Evolutionary conservation across 2,329 filamentous ascomycete species (phyloP), one percentile per base, ranked within the genome.

Genomic region (Rhynchosporium secalis): DNA sequence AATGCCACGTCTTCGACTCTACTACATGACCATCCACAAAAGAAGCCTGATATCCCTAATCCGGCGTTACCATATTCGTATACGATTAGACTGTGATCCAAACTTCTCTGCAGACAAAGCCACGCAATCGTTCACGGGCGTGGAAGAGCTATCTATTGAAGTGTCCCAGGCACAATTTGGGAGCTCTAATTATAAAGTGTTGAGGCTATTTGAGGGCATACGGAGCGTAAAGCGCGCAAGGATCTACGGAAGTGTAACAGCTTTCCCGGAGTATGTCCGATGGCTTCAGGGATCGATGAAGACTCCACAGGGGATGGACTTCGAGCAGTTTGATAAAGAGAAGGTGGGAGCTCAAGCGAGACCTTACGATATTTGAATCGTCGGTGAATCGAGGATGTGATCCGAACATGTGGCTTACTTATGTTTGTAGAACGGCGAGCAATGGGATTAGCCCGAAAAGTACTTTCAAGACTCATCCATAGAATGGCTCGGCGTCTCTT

Each of bases 41-140:
- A 64, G 72, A 0, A 55, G 62, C 1, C 70, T 75, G 0, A 71
- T 75, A 1, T 56, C 65, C 4, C 66, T 76, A 28, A 81, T 83
- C 58, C 68, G 69, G 5, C 71, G 75, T 48, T 83, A 76, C 75
- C 76, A 78, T 55, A 69, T 84, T 15, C 71, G 74, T 10, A 71
- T 83, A 1, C 74, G 81, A 0, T 71, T 83, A 15, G 81, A 83
- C 62, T 79, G 75, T 4, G 81, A 83, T 70, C 74, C 80, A 0
- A 75, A 75, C 13, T 83, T 80, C 70, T 74, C 72, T 3, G 65
- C 65, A 2, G 63, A 66, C 31, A 73, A 79, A 51, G 78, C 77
- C 0, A 70, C 70, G 6, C 68, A 73, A n/a, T 76, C 77, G 0
- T 83, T 83, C 65, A 76, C 73, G 0, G 78, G 76, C 1, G 72